A percentile compares a stretch with the other conserved stretches of the same genome.
Conservation (phyloP, 2,329 filamentous ascomycete species). For the Aspergillus awamori region DNA sequence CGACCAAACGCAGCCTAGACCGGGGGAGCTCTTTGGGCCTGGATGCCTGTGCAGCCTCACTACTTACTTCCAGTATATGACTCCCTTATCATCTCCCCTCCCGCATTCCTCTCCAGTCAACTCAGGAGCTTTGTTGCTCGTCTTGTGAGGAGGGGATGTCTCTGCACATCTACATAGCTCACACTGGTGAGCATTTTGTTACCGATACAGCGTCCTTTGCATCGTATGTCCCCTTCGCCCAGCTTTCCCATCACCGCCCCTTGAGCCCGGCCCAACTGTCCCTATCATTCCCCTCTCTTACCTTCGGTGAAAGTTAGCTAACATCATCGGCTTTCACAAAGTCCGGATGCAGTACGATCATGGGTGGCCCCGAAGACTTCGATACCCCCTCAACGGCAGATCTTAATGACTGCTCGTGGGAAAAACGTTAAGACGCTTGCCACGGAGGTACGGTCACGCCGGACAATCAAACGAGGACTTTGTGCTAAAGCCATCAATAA, state of each 20-base stretch:
- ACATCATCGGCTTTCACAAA: slow-evolving; percentile 40
- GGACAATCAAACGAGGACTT: background rate
- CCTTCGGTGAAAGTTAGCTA: background rate
- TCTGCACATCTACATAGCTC: slow-evolving; percentile 87
- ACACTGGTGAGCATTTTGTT: slow-evolving; percentile 83
- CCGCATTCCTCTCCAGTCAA: slow-evolving; percentile 22
- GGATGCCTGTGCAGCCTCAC: slow-evolving; percentile 15
- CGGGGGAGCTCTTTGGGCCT: slow-evolving; percentile 22
- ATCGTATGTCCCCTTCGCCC: slow-evolving; percentile 58
- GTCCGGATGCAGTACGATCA: slow-evolving; percentile 79
- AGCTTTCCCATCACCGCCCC: slow-evolving; percentile 1
- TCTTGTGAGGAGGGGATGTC: slow-evolving; percentile 66
- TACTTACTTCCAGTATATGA: slow-evolving; percentile 3
- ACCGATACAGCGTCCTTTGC: slow-evolving; percentile 75
- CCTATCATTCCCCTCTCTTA: background rate
- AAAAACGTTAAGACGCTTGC: slow-evolving; percentile 82
- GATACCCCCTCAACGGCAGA: slow-evolving; percentile 77
- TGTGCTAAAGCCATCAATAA: slow-evolving; percentile 1
- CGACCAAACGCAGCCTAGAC: slow-evolving; percentile 25
- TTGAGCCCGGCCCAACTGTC: slow-evolving; percentile 13
- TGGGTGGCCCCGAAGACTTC: slow-evolving; percentile 76
- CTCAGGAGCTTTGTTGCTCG: slow-evolving; percentile 30
- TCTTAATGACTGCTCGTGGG: slow-evolving; percentile 81
- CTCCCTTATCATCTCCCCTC: slow-evolving; percentile 26
- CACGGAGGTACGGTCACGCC: slow-evolving; percentile 65